phyloP scores from a whole-genome alignment of 2,329 filamentous ascomycete species.

The Beauveria sp. region DNA sequence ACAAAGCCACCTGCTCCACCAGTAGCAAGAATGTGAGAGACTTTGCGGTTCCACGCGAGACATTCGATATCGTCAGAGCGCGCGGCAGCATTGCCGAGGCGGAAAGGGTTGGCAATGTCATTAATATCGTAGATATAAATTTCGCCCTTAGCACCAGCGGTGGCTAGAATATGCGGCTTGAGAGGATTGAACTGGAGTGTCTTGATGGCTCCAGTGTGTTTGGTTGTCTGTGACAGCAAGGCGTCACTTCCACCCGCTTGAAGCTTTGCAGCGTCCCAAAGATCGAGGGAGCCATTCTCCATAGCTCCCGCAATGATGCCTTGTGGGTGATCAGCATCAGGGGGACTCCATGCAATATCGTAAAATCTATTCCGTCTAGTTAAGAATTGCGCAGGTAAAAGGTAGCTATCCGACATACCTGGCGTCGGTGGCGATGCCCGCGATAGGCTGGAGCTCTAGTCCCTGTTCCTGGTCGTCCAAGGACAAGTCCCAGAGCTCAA shows the following conservation, averaged over 20 bases:
- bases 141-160: conserved; percentile 89
- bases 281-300: conserved; percentile 85
- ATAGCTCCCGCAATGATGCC: conserved; percentile 93
- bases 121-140: conserved; percentile 93
- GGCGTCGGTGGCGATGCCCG: conserved; percentile 78
- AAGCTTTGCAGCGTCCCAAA: conserved; percentile 81
- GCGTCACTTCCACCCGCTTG: conserved; percentile 56
- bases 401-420: conserved; percentile 48
- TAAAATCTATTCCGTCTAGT: conserved; percentile 62
- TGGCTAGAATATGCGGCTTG: conserved; percentile 83
- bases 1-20: conserved; percentile 91
- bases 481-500: conserved; percentile 92
- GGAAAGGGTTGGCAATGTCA: conserved; percentile 79
- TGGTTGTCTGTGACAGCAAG: conserved; percentile 77
- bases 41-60: conserved; percentile 97
- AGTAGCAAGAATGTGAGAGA: conserved; percentile 90
- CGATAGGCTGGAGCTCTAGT: conserved; percentile 77
- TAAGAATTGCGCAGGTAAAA: background rate
- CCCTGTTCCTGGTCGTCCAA: conserved; percentile 69
- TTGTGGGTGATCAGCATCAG: conserved; percentile 67
- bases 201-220: conserved; percentile 90
- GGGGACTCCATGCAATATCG: conserved; percentile 88
- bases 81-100: conserved; percentile 78
- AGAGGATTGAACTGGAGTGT: conserved; percentile 93
- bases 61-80: conserved; percentile 94